Evolutionary conservation across 768 basidiomycete species (phyloP).

Genomic region (Suillus spraguei): DNA sequence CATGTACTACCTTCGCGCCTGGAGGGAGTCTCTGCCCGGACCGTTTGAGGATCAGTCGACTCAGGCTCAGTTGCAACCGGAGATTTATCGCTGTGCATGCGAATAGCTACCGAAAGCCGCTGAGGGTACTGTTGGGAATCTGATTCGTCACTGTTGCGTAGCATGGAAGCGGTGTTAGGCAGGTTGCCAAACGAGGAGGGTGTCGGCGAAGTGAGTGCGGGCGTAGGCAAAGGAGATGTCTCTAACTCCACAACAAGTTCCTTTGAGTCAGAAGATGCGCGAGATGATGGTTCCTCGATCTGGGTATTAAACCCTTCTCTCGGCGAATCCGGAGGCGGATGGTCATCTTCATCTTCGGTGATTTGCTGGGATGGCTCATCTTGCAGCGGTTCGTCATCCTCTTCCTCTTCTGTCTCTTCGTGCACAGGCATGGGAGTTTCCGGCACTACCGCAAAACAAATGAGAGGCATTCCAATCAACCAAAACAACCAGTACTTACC

Average conservation of each 20-base stretch:
- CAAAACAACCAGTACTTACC: conserved; percentile 44
- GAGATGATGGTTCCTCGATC: conserved; percentile 55
- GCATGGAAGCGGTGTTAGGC: conserved; percentile 42
- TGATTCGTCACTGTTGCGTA: conserved; percentile 47
- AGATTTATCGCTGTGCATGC: conserved; percentile 61
- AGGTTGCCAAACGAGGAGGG: conserved; percentile 50
- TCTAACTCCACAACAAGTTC: conserved; percentile 67
- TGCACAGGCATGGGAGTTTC: conserved; percentile 67
- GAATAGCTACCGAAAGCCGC: conserved; percentile 63
- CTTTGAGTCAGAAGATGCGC: conserved; percentile 59
- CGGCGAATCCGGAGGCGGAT: conserved; percentile 54
- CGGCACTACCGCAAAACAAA: conserved; percentile 42
- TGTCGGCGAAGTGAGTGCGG: conserved; percentile 48
- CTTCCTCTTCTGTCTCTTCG: conserved; percentile 36
- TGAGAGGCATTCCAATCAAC: conserved; percentile 10
- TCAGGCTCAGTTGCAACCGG: conserved; percentile 52
- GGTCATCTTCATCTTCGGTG: conserved; percentile 47
- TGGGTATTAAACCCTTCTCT: conserved; percentile 48
- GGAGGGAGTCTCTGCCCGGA: conserved; percentile 44
- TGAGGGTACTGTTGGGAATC: conserved; percentile 61
- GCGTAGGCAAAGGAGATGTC: conserved; percentile 52
- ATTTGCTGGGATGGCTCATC: conserved; percentile 39
- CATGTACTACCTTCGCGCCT: conserved; percentile 70
- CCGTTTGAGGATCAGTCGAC: conserved; percentile 47
- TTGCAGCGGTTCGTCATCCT: conserved; percentile 43